A percentile compares a stretch with the other conserved stretches of the same genome.
Conservation (phyloP, 208 protist genomes). For the Novymonas esmeraldas region DNA sequence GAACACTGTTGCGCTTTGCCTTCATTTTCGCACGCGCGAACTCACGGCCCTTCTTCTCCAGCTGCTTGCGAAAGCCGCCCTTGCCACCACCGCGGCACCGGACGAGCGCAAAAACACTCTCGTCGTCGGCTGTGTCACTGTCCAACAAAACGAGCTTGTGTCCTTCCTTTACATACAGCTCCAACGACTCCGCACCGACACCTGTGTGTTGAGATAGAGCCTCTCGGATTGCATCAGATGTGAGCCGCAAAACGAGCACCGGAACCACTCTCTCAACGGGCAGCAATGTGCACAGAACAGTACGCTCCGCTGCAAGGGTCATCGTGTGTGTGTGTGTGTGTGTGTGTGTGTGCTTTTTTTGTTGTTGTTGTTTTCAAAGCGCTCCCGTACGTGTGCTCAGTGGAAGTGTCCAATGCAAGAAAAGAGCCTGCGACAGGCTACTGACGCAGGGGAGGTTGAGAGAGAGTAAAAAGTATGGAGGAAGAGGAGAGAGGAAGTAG, state of each 20-base stretch:
- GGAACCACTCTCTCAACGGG: slow-evolving; percentile 25
- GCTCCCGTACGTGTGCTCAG: too few species aligned
- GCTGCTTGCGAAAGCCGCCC: slow-evolving; percentile 83
- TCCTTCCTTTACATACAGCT: slow-evolving; percentile 3
- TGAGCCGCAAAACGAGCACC: slow-evolving; percentile 3
- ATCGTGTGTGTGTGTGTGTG: too few species aligned
- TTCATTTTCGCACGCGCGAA: slow-evolving; percentile 70
- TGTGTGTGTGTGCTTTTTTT: too few species aligned
- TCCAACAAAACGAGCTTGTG: neutral
- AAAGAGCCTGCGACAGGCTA: too few species aligned
- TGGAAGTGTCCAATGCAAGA: too few species aligned
- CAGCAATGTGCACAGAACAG: slow-evolving; percentile 22
- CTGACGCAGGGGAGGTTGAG: too few species aligned
- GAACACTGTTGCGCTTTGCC: slow-evolving; percentile 36
- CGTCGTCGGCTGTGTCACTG: neutral
- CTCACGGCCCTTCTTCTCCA: slow-evolving; percentile 85
- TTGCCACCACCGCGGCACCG: slow-evolving; percentile 64
- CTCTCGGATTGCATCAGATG: slow-evolving; percentile 2
- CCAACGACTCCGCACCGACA: slow-evolving; percentile 7
- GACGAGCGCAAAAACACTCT: slow-evolving; percentile 34
- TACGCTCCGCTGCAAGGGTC: neutral
- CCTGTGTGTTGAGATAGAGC: slow-evolving; percentile 17
- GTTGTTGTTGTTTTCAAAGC: too few species aligned
- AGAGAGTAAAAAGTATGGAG: too few species aligned
- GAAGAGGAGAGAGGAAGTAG: too few species aligned